Evolutionary conservation across 148 eudicot species (phyloP), one percentile per base, ranked within the genome.

Genomic region (Fagopyrum tataricum): DNA sequence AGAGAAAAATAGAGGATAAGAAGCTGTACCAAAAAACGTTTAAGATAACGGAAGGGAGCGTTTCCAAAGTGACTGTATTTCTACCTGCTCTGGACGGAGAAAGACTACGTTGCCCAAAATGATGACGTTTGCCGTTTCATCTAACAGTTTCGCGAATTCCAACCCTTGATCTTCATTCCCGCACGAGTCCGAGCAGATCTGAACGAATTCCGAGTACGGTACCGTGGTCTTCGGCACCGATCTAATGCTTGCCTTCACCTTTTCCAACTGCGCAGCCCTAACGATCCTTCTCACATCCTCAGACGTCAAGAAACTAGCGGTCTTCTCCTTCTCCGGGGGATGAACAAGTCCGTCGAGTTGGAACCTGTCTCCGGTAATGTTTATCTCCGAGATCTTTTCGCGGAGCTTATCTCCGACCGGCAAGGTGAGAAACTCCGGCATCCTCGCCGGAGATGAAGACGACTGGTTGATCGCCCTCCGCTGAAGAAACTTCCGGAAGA

Each of bases 31-130:
- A 17, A 17, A 9, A 70, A 51, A 72, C 23, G 44, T 4, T 0
- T 14, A 15, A 64, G 42, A 11, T 64, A 39, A 64, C 69, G 69
- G 69, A 39, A 37, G 12, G 67, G 41, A 11, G 24, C 24, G 20
- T 13, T 17, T 4, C 39, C 6, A 70, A 39, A 24, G 51, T 18
- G 12, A 1, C 20, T 31, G 2, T 31, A 31, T 31, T 31, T 3
- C 6, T 1, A 89, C 95, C 95, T 85, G 89, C 37, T 85, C 85
- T 0, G 95, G 95, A 3, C 87, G 82, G 44, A 89, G 81, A 43
- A 87, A 84, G 47, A 89, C 95, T 66, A 82, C 69, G 43, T 78
- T 51, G 24, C 95, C 88, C 20, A 83, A 70, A 62, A 89, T 87
- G 81, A 89, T 81, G 42, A 89, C 95, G 73, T 74, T 76, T 4